Evolutionary conservation across 352 stramenopile species (phyloP), one percentile per base, ranked within the genome.

Genomic region (Phytophthora pini): DNA sequence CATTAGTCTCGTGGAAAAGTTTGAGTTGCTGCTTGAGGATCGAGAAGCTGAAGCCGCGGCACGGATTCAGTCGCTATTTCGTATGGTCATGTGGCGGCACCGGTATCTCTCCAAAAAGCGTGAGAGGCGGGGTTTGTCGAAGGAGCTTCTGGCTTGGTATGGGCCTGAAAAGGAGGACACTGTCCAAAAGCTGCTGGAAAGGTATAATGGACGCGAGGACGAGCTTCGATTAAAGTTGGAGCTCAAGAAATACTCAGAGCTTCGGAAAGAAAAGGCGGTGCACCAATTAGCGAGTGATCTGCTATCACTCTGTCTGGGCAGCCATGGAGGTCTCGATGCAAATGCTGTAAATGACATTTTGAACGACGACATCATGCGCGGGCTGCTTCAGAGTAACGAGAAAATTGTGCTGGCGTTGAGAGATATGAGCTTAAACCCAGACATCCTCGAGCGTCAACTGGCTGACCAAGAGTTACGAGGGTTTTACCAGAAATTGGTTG

Each of bases 401-500:
- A 69, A 73, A 17, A 74, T 92, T 29, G 72, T 90, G 1, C 36
- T 68, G 13, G 83, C 83, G 17, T 53, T 92, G 34, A 73, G 83
- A 22, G 83, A 92, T 40, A 88, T 92, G 77, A 89, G 83, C 56
- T 61, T 92, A 61, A 79, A 86, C 20, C 81, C 83, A 7, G 52
- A 74, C 9, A 68, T 84, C 15, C 69, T 92, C 3, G 40, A 63
- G n/a, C 50, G 40, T 48, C 83, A 92, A 50, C 65, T 92, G 15
- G 49, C 50, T 7, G 72, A 89, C 13, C 63, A 73, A 13, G 55
- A 70, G 12, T 44, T 92, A 26, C 76, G 79, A 20, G 56, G 58
- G 3, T 92, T 92, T 47, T 92, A 92, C 39, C 64, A 86, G 38
- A 74, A 69, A 12, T 63, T 91, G 40, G 54, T 89, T 27, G 32